phyloP scores from a whole-genome alignment of 2,329 filamentous ascomycete species.

The Verticillium dahliae region DNA sequence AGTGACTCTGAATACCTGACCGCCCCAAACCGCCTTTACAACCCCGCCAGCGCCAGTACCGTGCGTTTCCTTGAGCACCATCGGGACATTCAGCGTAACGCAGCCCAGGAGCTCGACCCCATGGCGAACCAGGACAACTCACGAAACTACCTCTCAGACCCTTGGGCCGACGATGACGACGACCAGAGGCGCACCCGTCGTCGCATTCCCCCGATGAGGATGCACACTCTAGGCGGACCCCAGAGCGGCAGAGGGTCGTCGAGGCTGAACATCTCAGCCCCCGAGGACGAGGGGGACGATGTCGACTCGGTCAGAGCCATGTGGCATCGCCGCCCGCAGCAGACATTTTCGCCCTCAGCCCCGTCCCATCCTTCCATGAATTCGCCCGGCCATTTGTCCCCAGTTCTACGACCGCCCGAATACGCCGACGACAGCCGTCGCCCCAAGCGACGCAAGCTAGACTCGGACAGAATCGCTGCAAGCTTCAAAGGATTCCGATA shows the following conservation, averaged over 20 bases:
- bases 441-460: constrained; percentile 64
- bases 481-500: constrained; percentile 62
- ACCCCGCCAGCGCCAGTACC: not conserved
- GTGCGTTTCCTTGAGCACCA: not conserved
- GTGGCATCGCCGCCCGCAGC: constrained; percentile 9
- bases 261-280: not conserved
- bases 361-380: constrained; percentile 20
- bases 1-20: not conserved
- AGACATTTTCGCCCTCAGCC: constrained; percentile 10
- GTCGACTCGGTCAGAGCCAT: constrained; percentile 10
- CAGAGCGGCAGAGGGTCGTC: not conserved
- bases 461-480: constrained; percentile 49
- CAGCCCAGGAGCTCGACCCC: not conserved
- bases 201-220: not conserved
- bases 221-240: not conserved
- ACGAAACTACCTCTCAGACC: not conserved
- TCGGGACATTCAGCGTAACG: not conserved
- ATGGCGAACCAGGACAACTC: not conserved
- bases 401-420: constrained; percentile 28
- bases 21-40: not conserved
- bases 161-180: not conserved
- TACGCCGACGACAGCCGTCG: constrained; percentile 42
- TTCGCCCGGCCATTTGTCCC: constrained; percentile 24
- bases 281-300: constrained; percentile 6
- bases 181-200: not conserved